phyloP scores from a whole-genome alignment of 78 protist genomes.

The Capsaspora owczarzaki region DNA sequence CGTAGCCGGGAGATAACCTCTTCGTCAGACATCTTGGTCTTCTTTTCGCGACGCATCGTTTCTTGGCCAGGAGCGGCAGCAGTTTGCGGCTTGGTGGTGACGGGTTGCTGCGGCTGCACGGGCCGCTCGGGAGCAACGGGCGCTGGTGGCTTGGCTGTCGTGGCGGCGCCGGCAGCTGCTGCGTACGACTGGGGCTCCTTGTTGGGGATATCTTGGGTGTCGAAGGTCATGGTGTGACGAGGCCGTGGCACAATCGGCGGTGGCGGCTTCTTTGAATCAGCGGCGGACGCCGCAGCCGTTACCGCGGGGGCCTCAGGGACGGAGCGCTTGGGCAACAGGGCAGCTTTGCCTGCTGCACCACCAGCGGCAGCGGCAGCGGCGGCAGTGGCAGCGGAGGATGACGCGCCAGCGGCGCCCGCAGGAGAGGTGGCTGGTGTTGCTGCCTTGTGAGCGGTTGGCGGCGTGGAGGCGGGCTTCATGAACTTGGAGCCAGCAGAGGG shows the following conservation, averaged over 20 bases:
- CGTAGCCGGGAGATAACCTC: constrained; percentile 9
- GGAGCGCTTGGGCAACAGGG: background rate
- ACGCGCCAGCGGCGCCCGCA: background rate
- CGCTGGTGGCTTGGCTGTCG: background rate
- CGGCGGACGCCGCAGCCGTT: background rate
- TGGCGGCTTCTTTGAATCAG: background rate
- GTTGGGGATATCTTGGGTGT: background rate
- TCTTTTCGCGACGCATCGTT: too few relatives aligned
- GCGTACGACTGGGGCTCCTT: background rate
- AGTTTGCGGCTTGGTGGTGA: background rate
- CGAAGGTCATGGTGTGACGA: background rate
- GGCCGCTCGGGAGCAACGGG: background rate
- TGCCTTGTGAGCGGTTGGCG: background rate
- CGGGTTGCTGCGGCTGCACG: background rate
- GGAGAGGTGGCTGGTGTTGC: background rate
- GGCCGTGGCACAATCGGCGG: constrained; percentile 21
- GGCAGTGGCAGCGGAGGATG: background rate
- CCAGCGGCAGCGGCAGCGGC: background rate
- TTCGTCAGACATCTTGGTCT: constrained; percentile 14
- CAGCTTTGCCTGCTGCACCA: background rate
- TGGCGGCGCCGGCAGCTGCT: background rate
- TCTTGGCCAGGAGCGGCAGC: background rate
- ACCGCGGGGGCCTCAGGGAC: background rate
- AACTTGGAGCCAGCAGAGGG: background rate
- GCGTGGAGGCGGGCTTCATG: background rate